phyloP scores from a whole-genome alignment of 139 green algal species.

The Parachlorella kessleri region DNA sequence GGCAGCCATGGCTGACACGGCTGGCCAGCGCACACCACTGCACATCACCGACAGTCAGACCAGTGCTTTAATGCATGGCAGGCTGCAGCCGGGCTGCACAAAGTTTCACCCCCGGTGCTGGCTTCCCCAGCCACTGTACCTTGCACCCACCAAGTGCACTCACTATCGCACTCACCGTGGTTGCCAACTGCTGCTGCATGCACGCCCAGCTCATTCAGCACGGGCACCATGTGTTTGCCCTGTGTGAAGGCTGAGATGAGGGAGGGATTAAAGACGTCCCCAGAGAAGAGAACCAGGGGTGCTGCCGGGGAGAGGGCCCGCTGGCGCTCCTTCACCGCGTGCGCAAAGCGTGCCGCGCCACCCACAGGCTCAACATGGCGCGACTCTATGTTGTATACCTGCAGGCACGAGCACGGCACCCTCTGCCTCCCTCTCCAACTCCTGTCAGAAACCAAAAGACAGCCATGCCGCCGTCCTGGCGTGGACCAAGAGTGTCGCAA shows the following conservation, averaged over 20 bases:
- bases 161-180: neutral
- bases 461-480: too few species aligned
- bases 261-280: constrained; percentile 75
- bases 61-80: neutral
- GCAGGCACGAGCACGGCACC: neutral
- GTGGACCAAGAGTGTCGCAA: neutral
- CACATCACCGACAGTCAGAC: neutral
- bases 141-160: neutral
- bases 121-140: neutral
- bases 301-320: constrained; percentile 10
- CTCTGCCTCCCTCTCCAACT: too few species aligned
- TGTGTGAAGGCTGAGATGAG: constrained; percentile 74
- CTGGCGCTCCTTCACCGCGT: constrained; percentile 16
- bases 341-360: constrained; percentile 58
- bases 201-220: constrained; percentile 73
- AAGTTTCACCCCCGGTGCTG: neutral
- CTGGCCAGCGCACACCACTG: neutral
- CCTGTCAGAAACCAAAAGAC: too few species aligned
- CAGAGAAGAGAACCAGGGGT: constrained; percentile 79
- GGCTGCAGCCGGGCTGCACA: neutral
- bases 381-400: constrained; percentile 71
- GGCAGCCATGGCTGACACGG: too few species aligned
- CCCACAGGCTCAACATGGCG: constrained; percentile 59
- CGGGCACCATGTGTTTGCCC: constrained; percentile 77
- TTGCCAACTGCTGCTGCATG: constrained; percentile 37